Percentiles rank a stretch among this genome's conserved stretches.
Conservation (phyloP, 169 alveolate species). For the Eimeria falciformis region DNA sequence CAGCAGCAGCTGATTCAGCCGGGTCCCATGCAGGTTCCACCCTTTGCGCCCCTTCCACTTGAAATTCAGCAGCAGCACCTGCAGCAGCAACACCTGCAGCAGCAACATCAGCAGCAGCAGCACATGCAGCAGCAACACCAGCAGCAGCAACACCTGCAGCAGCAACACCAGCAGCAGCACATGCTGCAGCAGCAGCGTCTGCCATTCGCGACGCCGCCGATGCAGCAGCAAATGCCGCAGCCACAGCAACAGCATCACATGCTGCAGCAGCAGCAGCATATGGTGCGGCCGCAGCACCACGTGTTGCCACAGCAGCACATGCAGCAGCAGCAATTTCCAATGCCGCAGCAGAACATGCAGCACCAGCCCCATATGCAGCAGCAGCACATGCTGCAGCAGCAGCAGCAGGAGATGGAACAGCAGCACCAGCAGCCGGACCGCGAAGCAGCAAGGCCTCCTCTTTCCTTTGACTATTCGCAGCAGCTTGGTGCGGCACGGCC, state of each 20-base stretch:
- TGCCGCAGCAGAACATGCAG: not conserved
- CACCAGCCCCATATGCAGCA: slow-evolving; percentile 22
- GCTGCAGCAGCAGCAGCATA: slow-evolving; percentile 35
- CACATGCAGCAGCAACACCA: not conserved
- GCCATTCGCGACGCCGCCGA: slow-evolving; percentile 29
- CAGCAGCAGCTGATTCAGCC: slow-evolving; percentile 33
- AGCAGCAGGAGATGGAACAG: slow-evolving; percentile 14
- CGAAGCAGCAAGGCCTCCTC: slow-evolving; percentile 30
- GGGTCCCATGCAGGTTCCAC: not conserved
- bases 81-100: not conserved
- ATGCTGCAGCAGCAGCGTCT: slow-evolving; percentile 36
- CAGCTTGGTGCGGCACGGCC: slow-evolving; percentile 59
- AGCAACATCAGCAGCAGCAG: slow-evolving; percentile 52
- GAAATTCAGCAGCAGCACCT: slow-evolving; percentile 18
- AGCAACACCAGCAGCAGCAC: not conserved
- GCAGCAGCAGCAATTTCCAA: slow-evolving; percentile 6
- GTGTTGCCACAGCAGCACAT: not conserved
- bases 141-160: no score
- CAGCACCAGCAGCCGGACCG: slow-evolving; percentile 39
- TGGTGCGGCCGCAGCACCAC: not conserved
- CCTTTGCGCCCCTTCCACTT: slow-evolving; percentile 1
- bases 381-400: slow-evolving; percentile 24
- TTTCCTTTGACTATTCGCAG: slow-evolving; percentile 56
- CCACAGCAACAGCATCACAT: slow-evolving; percentile 31
- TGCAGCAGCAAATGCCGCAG: slow-evolving; percentile 50